Base-by-base conservation (phyloP, 2,329 filamentous ascomycete species). In the Aspergillus sp. region DNA sequence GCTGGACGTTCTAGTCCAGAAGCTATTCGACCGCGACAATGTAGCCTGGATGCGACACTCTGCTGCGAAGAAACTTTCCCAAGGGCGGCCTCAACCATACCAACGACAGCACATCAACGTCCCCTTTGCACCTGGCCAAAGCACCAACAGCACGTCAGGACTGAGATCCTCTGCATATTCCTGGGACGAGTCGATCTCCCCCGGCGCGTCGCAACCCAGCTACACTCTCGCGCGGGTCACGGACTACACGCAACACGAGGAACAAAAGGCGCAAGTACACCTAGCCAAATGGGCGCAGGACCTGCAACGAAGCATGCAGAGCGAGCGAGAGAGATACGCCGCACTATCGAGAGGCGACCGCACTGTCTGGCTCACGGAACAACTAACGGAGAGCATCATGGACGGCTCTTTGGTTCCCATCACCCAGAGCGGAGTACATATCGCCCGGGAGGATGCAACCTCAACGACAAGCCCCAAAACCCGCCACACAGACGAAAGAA, bases 261-360 rank as follows among this genome's bases (percentile, higher is more conserved):
- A 80, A 44, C 67, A 65, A 5, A 60, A 78, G 26, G 75, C 76
- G 8, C 75, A 80, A 42, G 69, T 89, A n/a, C 71, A 80, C 5
- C 68, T 93, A 12, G 82, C 80, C 2, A 82, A 81, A 50, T 93
- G 86, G 86, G 85, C 86, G 0, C 72, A 77, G 5, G 82, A 91
- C 46, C 67, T 93, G 0, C 84, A 93, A 52, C 74, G 76, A 35
- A 85, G 80, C 48, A 65, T 91, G 1, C 72, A 77, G 16, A 80
- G 79, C 36, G 85, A 91, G 53, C 72, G 78, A n/a, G 72, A 74
- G 16, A 66, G 75, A 43, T 88, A 79, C 40, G 77, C 82, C 39
- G 64, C 71, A 5, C 61, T 83, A 0, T 71, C 73, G 3, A 67
- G 71, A 14, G 71, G 68, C 14, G 76, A 86, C 52, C 64, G 80